Evolutionary conservation across 1,284 basidiomycete genomes (phyloP).

Genomic region (Ceratobasidium sp.): DNA sequence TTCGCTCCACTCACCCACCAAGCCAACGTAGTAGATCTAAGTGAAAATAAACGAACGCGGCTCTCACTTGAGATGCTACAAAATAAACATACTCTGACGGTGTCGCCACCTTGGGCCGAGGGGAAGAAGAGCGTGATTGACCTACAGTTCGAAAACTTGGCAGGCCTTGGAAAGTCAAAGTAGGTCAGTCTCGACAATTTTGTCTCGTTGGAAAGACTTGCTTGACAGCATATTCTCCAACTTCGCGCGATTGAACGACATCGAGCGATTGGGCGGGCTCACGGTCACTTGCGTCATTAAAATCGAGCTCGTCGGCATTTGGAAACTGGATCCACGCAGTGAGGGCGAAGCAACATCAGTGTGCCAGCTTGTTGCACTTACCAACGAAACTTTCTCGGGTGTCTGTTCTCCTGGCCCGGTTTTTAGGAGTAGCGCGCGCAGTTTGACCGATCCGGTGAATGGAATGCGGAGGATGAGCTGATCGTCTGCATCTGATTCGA

Average conservation of each 20-base stretch:
- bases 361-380: conserved; percentile 55
- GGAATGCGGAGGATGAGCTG: conserved; percentile 77
- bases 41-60: neutral
- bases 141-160: conserved; percentile 79
- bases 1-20: conserved; percentile 81
- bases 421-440: conserved; percentile 78
- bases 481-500: conserved; percentile 86
- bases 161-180: conserved; percentile 61
- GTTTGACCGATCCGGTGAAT: conserved; percentile 81
- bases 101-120: conserved; percentile 74
- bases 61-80: neutral
- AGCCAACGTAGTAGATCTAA: conserved; percentile 76
- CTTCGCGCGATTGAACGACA: conserved; percentile 71
- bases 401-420: conserved; percentile 77
- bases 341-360: conserved; percentile 9
- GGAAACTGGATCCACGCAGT: conserved; percentile 64
- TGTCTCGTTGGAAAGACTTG: conserved; percentile 52
- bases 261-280: conserved; percentile 74
- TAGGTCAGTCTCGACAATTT: neutral
- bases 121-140: conserved; percentile 80
- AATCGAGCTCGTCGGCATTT: conserved; percentile 77
- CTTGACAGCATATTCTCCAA: conserved; percentile 81
- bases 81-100: conserved; percentile 57
- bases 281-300: conserved; percentile 71
- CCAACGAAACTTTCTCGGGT: conserved; percentile 71